Evolutionary conservation across 129 eudicot genomes (phyloP), one percentile per base, ranked within the genome.

Genomic region (Tagetes patula): DNA sequence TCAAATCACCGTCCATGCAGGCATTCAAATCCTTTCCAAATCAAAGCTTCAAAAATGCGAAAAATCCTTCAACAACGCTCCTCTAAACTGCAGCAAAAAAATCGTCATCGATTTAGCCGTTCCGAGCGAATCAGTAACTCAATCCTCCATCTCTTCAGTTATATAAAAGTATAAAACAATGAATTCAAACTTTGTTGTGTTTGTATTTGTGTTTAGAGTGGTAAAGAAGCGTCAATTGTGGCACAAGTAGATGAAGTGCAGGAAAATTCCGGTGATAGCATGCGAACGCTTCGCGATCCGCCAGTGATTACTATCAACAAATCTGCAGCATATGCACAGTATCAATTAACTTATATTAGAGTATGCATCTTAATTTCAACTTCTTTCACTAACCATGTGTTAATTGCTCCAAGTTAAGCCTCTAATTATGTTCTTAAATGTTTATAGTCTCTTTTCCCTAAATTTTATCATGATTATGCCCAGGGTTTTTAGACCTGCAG

Each of bases 151-250:
- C 39, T 63, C 1, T 13, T 10, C 20, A 3, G 6, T 32, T 14
- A 40, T 41, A 1, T 58, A 1, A 31, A 10, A 5, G 10, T 27
- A 8, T 20, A 0, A 56, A 2, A 42, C 3, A 8, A 1, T 30
- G 9, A 3, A 33, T 34, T 76, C 67, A 61, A 0, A 12, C 38
- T 58, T 66, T 4, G 33, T 14, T 34, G 30, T 11, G 27, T 20
- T 20, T 61, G 3, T 34, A 8, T 60, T 37, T 67, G 45, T 62
- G 13, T 62, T 4, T 62, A 94, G 98, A 94, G 89, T 52, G 98
- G 98, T 8, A 77, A 83, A 70, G 98, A 94, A 74, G 89, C 98
- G 30, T 94, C 98, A 0, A 82, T 93, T 69, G 96, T 90, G 69
- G 96, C 96, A 13, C 82, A 86, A 82, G 75, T 74, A 14, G 63